phyloP scores from a whole-genome alignment of 768 basidiomycete genomes.

The Tricholomella constricta region DNA sequence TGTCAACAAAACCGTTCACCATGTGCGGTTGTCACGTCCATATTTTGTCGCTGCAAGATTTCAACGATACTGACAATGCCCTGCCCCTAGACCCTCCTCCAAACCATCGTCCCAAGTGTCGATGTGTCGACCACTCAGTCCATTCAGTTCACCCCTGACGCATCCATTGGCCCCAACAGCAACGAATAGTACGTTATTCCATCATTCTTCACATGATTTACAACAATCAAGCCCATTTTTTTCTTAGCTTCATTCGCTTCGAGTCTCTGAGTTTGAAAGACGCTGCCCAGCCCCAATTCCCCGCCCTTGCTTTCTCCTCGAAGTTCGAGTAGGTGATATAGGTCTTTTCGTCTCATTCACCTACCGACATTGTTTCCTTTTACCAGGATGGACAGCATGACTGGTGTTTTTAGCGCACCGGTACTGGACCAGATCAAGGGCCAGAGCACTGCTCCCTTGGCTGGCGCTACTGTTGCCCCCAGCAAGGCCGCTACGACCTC shows the following conservation, averaged over 20 bases:
- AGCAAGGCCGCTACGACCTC: conserved; percentile 20
- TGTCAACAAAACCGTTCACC: too few species aligned
- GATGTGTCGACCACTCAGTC: conserved; percentile 53
- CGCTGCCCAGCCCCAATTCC: conserved; percentile 50
- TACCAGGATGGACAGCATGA: conserved; percentile 68
- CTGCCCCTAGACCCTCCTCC: conserved; percentile 51
- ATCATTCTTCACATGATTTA: not conserved
- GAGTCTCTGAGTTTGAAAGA: conserved; percentile 61
- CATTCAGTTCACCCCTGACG: conserved; percentile 52
- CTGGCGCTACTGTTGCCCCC: conserved; percentile 34
- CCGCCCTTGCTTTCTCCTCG: conserved; percentile 74
- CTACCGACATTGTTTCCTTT: not conserved
- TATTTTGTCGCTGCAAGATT: too few species aligned
- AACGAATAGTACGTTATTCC: conserved; percentile 51
- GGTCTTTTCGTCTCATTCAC: not conserved
- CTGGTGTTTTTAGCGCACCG: conserved; percentile 61
- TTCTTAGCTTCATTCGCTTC: conserved; percentile 73
- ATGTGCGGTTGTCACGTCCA: too few species aligned
- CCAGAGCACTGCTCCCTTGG: conserved; percentile 57
- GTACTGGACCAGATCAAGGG: conserved; percentile 62
- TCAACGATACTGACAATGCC: not conserved
- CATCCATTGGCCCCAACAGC: conserved; percentile 56
- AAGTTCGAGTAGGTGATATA: conserved; percentile 62
- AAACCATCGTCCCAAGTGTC: conserved; percentile 46
- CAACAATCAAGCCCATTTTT: not conserved